Evolutionary conservation across 352 stramenopile genomes (phyloP).

Genomic region (Globisporangium cystogenes): DNA sequence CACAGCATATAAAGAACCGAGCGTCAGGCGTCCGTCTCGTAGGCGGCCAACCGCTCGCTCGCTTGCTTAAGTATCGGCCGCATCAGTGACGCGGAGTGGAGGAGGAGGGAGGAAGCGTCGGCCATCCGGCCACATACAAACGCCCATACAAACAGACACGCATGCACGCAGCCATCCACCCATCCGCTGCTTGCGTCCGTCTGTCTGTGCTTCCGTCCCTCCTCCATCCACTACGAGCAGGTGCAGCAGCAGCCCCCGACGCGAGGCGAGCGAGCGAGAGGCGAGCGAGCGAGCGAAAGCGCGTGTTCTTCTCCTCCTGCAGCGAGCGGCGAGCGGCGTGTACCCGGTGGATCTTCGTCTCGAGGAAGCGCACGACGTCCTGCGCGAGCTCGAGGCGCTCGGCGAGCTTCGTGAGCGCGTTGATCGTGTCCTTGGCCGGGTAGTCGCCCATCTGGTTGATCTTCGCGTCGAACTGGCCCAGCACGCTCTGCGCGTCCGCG

Average conservation of each 20-base stretch:
- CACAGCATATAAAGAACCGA: neutral
- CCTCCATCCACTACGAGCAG: too few species aligned
- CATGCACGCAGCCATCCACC: too few species aligned
- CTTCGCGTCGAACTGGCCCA: conserved; percentile 75
- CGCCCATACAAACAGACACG: neutral
- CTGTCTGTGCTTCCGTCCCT: too few species aligned
- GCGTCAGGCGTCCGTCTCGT: neutral
- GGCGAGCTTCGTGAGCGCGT: conserved; percentile 81
- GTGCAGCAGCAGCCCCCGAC: conserved; percentile 2
- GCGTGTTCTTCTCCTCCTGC: neutral
- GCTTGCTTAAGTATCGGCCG: neutral
- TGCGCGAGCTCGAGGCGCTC: conserved; percentile 67
- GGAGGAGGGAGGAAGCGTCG: too few species aligned
- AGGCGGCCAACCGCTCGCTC: too few species aligned
- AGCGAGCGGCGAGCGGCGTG: neutral
- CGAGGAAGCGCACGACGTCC: conserved; percentile 85
- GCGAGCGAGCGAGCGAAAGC: conserved; percentile 2
- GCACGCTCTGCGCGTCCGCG: conserved; percentile 43
- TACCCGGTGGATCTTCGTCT: conserved; percentile 84
- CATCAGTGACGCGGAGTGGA: too few species aligned
- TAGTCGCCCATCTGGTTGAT: conserved; percentile 87
- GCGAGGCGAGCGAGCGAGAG: conserved; percentile 7
- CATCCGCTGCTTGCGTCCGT: too few species aligned
- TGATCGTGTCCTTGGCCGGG: conserved; percentile 87
- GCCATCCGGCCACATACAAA: neutral